These are phyloP conservation scores for Bocquillonia castaneifolia DNA, from an alignment of 441 rosid genomes.

Conservation along the genomic window DNA sequence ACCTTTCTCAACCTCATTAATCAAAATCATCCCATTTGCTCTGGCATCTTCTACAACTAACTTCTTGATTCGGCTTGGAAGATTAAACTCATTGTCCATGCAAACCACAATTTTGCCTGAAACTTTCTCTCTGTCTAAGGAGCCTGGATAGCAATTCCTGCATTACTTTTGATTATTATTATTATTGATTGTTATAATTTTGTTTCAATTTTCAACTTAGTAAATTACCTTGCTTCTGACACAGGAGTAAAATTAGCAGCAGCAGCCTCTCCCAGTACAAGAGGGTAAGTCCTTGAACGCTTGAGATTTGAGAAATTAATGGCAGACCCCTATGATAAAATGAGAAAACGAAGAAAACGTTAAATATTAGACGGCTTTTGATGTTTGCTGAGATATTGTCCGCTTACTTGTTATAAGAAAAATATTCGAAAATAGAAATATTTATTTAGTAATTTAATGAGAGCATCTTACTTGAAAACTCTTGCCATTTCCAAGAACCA, in stretches of 20 bases:
- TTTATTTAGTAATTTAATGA: not conserved
- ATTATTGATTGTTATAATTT: too few species aligned
- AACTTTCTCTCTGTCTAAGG: slow-evolving; percentile 53
- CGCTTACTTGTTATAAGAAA: not conserved
- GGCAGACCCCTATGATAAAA: slow-evolving; percentile 51
- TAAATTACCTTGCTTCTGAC: slow-evolving; percentile 54
- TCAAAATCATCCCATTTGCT: slow-evolving; percentile 61
- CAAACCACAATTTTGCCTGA: slow-evolving; percentile 62
- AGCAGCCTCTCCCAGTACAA: slow-evolving; percentile 48
- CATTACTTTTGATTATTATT: not conserved
- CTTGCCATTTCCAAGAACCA: slow-evolving; percentile 60
- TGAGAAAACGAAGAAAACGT: not conserved
- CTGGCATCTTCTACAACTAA: slow-evolving; percentile 59
- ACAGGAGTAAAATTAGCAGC: slow-evolving; percentile 47
- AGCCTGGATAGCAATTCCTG: slow-evolving; percentile 68
- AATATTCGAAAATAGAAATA: not conserved
- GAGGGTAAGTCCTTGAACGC: slow-evolving; percentile 42
- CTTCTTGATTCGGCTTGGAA: slow-evolving; percentile 42
- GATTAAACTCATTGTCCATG: slow-evolving; percentile 27
- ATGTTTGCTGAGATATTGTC: too few species aligned
- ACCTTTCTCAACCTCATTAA: slow-evolving; percentile 32
- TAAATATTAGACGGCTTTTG: not conserved
- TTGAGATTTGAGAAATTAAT: slow-evolving; percentile 56
- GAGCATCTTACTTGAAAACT: slow-evolving; percentile 38
- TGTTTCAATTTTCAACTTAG: too few species aligned